A percentile compares a stretch with the other conserved stretches of the same genome.
phyloP scores from a whole-genome alignment of 139 green algal genomes.

The Deuterostichococcus epilithicus region DNA sequence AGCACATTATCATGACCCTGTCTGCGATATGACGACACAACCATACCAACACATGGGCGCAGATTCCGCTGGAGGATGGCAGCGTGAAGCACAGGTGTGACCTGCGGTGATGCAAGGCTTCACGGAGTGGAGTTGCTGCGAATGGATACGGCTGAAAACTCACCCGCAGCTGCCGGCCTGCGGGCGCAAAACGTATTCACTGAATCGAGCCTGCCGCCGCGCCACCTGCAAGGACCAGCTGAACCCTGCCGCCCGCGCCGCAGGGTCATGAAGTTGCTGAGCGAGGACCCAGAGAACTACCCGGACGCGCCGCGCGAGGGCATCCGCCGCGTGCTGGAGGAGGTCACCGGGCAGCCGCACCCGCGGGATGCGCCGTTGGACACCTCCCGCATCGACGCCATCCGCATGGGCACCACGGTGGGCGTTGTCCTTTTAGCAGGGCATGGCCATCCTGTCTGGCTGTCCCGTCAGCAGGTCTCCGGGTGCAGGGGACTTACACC shows the following conservation, averaged over 20 bases:
- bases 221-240: no score
- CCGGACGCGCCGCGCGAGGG: conserved; percentile 88
- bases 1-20: not conserved
- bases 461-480: no score
- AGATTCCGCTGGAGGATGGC: conserved; percentile 13
- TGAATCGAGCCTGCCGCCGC: no score
- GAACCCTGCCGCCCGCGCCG: no score
- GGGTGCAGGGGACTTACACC: no score
- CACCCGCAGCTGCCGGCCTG: no score
- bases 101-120: not conserved
- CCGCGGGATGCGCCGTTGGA: conserved; percentile 61
- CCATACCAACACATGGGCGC: no score
- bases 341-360: conserved; percentile 62
- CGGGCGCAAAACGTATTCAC: no score
- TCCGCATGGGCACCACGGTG: conserved; percentile 91
- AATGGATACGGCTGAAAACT: not conserved
- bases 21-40: no score
- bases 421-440: not conserved
- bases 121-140: not conserved
- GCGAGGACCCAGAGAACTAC: conserved; percentile 92
- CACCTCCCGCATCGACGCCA: conserved; percentile 76
- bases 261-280: conserved; percentile 89
- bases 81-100: conserved; percentile 14
- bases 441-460: no score
- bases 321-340: conserved; percentile 90